Conservation (phyloP, 2,329 filamentous ascomycete species). For the Colletotrichum sp. region DNA sequence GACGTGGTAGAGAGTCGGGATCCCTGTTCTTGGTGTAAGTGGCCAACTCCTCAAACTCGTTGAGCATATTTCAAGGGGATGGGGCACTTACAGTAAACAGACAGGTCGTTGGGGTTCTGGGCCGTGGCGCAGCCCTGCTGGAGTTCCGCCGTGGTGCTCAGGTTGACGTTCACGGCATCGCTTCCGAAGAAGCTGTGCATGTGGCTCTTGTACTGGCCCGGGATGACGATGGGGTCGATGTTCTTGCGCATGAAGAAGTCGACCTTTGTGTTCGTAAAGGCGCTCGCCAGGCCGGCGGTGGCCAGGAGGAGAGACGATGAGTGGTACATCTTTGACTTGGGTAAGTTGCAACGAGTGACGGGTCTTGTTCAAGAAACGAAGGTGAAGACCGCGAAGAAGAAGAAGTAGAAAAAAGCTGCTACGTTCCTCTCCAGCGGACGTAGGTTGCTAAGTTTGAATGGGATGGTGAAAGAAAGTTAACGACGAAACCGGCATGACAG, state of each 20-base stretch:
- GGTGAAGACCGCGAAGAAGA: not conserved
- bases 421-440: not conserved
- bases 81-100: constrained; percentile 40
- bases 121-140: constrained; percentile 45
- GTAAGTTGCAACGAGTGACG: not conserved
- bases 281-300: constrained; percentile 10
- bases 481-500: not conserved
- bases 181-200: constrained; percentile 40
- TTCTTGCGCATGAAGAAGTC: constrained; percentile 36
- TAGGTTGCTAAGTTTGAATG: not conserved
- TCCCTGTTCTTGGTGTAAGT: constrained; percentile 26
- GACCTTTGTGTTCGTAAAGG: constrained; percentile 27
- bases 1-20: constrained; percentile 47
- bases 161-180: constrained; percentile 33
- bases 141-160: constrained; percentile 31
- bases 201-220: constrained; percentile 35
- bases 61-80: not conserved
- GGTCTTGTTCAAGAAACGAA: not conserved
- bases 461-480: not conserved
- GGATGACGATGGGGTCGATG: constrained; percentile 36
- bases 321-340: not conserved
- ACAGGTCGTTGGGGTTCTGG: constrained; percentile 49
- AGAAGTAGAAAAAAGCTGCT: not conserved
- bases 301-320: not conserved
- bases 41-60: not conserved